Base-by-base conservation (phyloP, 441 rosid genomes). In the Gossypium gossypioides region DNA sequence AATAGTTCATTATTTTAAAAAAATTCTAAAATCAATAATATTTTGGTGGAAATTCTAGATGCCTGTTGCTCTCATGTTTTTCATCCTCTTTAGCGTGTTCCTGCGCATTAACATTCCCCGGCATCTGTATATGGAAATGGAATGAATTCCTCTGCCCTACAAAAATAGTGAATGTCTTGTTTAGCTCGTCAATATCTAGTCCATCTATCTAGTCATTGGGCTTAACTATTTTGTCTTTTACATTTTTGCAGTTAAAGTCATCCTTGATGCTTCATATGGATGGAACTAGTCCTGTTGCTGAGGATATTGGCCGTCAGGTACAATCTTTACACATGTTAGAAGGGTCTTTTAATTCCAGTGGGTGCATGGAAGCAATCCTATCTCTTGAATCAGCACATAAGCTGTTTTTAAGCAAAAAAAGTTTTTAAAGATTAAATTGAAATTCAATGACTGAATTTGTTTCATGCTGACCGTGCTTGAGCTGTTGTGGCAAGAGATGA, bases 241-340 rank as follows among this genome's bases (percentile, higher is more conserved):
- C 37, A 32, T 54, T 52, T 6, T 57, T 77, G 78, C 88, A 96
- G 99, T 82, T 96, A 82, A 96, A 93, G 85, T 93, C 99, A 12
- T 89, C 97, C 42, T 74, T 96, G 83, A 83, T 96, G 81, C 96
- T 96, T 80, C 99, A 96, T 85, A 84, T 96, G 48, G 99, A 96
- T 84, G 99, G 99, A 83, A 86, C 94, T 18, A 96, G 98, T 74
- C 94, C 97, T 58, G 83, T 96, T 44, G 98, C 99, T 48, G 99
- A 96, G 79, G 99, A 96, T 82, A 96, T 96, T 74, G 98, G 98
- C 52, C 99, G 99, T 52, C 99, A 96, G 98, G 99, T 96, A 85
- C 42, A 22, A 18, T n/a, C 8, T 59, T 25, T 5, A 51, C 34
- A 1, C 66, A 1, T 25, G 8, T 32, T 32, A 34, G 57, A 42